Base-by-base conservation (phyloP, 129 eudicot species). In the Lactuca sativa region DNA sequence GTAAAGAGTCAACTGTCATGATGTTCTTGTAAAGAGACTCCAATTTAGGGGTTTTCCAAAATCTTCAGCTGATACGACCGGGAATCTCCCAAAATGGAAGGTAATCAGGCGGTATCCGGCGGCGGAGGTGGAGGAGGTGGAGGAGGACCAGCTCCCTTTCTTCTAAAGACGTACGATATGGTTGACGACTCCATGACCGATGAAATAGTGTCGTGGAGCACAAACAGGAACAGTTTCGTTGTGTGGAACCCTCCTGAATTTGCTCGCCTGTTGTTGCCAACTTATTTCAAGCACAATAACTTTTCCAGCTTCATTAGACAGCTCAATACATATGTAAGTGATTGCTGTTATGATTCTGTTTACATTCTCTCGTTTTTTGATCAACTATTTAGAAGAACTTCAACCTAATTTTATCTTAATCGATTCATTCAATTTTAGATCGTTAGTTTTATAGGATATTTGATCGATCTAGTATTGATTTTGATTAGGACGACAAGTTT, bases 181-280 rank as follows among this genome's bases (percentile, higher is more conserved):
- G 86, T 90, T 55, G 95, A 90, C 21, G 97, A 90, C 62, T 63
- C 90, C 48, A 33, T 82, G 49, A 86, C 96, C 1, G 92, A 89
- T 62, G 82, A 82, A 56, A 86, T 89, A 61, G 96, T 89, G 0
- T 86, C 96, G 56, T 89, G 96, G 96, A 89, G 92, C 47, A 34
- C 82, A 0, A 66, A 17, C 15, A 70, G 78, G 48, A 83, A 64
- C 47, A 89, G 96, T 74, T 89, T 89, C 64, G 86, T 89, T 16
- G 96, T 89, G 25, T 86, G 96, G 89, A 82, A 89, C 47, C 96
- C 96, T 7, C 96, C 96, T 3, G 96, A 89, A 57, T 89, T 89
- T 59, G 84, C 92, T 41, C 85, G 96, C 2, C 6, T 83, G 30
- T 69, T 89, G 48, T 82, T 89, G 9, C 96, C 96, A 0, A 78